phyloP scores from a whole-genome alignment of 345 rosid species.

The Firmiana major region DNA sequence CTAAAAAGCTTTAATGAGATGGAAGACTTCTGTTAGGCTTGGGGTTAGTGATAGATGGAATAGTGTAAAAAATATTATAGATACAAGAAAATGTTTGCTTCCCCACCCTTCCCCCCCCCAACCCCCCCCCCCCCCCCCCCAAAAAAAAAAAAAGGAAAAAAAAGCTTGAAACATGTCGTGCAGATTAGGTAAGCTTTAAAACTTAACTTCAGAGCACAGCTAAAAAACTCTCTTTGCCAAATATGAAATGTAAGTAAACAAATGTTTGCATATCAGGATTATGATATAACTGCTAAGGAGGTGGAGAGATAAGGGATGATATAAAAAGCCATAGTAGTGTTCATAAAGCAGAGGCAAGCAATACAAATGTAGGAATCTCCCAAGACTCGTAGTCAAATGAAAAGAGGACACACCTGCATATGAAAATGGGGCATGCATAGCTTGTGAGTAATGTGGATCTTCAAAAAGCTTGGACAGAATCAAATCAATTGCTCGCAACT shows the following conservation, averaged over 20 bases:
- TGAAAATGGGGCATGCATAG: constrained; percentile 76
- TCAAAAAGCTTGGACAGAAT: constrained; percentile 82
- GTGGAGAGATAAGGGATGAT: not conserved
- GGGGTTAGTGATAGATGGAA: not conserved
- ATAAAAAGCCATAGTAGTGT: not conserved
- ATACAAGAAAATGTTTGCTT: not conserved
- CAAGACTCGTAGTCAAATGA: not conserved
- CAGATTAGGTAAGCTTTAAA: not conserved
- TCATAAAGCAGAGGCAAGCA: not conserved
- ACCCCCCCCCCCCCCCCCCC: no score
- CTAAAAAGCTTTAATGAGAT: not conserved
- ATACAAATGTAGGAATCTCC: not conserved
- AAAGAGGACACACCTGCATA: constrained; percentile 68
- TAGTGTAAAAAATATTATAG: not conserved
- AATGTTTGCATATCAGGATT: not conserved
- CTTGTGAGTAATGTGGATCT: constrained; percentile 82
- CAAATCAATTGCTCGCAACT: constrained; percentile 84
- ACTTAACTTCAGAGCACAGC: not conserved
- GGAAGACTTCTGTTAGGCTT: not conserved
- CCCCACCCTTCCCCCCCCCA: no score
- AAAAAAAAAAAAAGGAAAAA: not conserved
- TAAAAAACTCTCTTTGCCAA: not conserved
- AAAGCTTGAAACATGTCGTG: not conserved
- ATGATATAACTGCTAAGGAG: not conserved
- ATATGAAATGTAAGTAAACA: not conserved